Percentiles rank a stretch among this genome's conserved stretches.
phyloP scores from a whole-genome alignment of 179 eudicot genomes.

The Carnegiea gigantea region DNA sequence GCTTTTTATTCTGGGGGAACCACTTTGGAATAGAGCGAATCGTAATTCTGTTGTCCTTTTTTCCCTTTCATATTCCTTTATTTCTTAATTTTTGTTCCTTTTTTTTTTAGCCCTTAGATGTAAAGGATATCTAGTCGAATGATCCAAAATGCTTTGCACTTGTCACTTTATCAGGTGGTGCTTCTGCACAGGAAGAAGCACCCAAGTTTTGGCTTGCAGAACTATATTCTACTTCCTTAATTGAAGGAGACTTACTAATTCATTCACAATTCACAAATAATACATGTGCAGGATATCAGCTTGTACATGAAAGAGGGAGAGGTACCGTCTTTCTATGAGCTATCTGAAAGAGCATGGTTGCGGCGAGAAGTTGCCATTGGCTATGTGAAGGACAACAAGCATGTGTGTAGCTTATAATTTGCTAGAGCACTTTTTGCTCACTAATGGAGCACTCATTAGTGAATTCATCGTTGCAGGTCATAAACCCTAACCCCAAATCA shows the following conservation, averaged over 20 bases:
- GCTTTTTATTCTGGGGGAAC: not conserved
- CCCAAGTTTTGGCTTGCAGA: too few species aligned
- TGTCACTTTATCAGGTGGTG: too few species aligned
- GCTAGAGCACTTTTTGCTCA: not conserved
- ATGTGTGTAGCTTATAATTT: constrained; percentile 31
- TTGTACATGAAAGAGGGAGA: constrained; percentile 65
- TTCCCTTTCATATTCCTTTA: not conserved
- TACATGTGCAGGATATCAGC: constrained; percentile 45
- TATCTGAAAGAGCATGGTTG: constrained; percentile 62
- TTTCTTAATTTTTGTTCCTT: too few species aligned
- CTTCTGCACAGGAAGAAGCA: too few species aligned
- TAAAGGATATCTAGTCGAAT: too few species aligned
- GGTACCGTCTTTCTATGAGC: constrained; percentile 57
- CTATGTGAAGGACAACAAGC: constrained; percentile 38
- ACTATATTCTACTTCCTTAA: too few species aligned
- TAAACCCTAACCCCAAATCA: constrained; percentile 82
- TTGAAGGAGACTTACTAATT: too few species aligned
- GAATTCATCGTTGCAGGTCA: constrained; percentile 49
- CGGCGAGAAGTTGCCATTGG: constrained; percentile 73
- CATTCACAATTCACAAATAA: not conserved
- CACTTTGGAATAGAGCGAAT: not conserved
- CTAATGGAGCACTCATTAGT: not conserved
- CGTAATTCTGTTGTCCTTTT: not conserved
- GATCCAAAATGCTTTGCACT: too few species aligned
- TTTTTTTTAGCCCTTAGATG: too few species aligned